Percentiles rank a stretch among this genome's conserved stretches.
Conservation (phyloP, 208 protist genomes). For the Kentomonas sorsogonicus region DNA sequence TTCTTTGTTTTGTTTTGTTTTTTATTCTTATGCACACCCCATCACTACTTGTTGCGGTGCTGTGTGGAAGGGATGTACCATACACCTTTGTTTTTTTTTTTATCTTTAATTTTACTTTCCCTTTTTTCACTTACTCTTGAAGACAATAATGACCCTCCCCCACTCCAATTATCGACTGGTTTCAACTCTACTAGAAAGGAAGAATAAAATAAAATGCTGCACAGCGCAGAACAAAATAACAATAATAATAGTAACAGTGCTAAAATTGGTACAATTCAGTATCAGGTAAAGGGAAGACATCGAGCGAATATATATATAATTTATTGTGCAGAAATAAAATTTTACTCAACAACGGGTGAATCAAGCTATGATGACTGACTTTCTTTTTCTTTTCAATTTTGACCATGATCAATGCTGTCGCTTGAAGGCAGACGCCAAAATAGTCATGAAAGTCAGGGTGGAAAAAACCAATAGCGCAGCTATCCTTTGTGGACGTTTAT, state of each 20-base stretch:
- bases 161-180: too few relatives aligned
- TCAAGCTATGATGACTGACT: not conserved
- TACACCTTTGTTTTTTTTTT: constrained; percentile 6
- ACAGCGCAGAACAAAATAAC: too few relatives aligned
- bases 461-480: too few relatives aligned
- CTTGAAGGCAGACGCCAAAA: too few relatives aligned
- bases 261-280: not conserved
- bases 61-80: too few relatives aligned
- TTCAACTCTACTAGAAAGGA: too few relatives aligned
- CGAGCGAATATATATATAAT: constrained; percentile 6
- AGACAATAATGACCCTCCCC: too few relatives aligned
- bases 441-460: too few relatives aligned
- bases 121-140: not conserved
- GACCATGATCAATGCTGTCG: constrained; percentile 4
- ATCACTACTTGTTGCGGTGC: not conserved
- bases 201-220: too few relatives aligned
- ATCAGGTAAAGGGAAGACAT: not conserved
- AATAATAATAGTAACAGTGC: constrained; percentile 4
- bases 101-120: constrained; percentile 5
- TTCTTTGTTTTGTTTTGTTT: too few relatives aligned
- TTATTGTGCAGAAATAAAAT: constrained; percentile 1
- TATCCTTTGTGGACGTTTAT: too few relatives aligned
- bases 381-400: constrained; percentile 11
- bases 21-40: too few relatives aligned
- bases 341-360: not conserved